These are phyloP conservation scores for Madurella fahalii DNA, from an alignment of 2,329 filamentous ascomycete genomes.

Conservation along the genomic window DNA sequence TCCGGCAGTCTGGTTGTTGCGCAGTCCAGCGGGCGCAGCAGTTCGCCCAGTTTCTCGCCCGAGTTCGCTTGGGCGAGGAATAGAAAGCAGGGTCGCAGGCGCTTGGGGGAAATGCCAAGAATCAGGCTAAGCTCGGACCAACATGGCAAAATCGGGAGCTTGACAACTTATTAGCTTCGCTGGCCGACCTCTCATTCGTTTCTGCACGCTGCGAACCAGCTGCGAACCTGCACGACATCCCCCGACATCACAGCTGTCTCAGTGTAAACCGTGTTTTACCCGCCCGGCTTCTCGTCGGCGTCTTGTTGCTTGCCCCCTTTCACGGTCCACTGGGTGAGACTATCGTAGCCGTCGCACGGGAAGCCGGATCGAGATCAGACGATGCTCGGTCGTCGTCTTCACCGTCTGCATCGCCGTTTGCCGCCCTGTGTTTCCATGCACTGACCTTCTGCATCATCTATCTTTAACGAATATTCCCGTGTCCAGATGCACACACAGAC, in stretches of 20 bases:
- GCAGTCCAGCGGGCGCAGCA: neutral
- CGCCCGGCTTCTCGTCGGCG: neutral
- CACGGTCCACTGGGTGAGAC: neutral
- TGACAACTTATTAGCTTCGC: constrained; percentile 7
- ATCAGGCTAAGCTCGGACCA: constrained; percentile 3
- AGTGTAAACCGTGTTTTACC: neutral
- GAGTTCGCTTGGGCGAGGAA: neutral
- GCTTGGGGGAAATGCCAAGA: constrained; percentile 17
- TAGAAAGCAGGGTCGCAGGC: constrained; percentile 7
- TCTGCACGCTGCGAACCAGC: neutral
- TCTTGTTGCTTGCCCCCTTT: neutral
- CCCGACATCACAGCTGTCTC: neutral
- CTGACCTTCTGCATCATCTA: neutral
- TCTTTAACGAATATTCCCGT: neutral
- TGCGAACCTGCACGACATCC: constrained; percentile 5
- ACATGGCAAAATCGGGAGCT: constrained; percentile 1
- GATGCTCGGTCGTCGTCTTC: neutral
- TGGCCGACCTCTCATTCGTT: constrained; percentile 10
- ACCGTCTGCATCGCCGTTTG: neutral
- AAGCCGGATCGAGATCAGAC: neutral
- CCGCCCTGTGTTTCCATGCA: neutral
- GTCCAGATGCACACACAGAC: neutral
- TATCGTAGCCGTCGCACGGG: neutral
- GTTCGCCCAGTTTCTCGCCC: too few relatives aligned
- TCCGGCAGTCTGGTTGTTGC: constrained; percentile 8